Percentiles rank a stretch among this genome's conserved stretches.
These are phyloP conservation scores for Amanita rubescens DNA, from an alignment of 768 basidiomycete genomes.

Conservation along the genomic window DNA sequence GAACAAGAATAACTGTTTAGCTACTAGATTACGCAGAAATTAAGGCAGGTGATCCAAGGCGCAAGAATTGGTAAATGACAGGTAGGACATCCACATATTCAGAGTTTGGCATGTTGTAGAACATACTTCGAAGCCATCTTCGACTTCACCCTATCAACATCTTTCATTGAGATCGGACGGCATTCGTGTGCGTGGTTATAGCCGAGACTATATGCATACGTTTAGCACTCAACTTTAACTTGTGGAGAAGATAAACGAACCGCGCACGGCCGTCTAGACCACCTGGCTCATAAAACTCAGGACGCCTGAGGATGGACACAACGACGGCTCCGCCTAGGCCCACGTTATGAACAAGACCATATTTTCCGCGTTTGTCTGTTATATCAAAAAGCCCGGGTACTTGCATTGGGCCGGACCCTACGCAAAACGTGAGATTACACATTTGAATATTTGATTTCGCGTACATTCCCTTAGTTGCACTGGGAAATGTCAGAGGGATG, in stretches of 20 bases:
- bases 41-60: no score
- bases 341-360: constrained; percentile 76
- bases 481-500: constrained; percentile 15
- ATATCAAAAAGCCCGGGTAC: constrained; percentile 59
- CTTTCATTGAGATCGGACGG: constrained; percentile 49
- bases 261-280: constrained; percentile 61
- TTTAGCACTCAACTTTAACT: not conserved
- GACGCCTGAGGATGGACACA: constrained; percentile 66
- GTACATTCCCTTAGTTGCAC: constrained; percentile 73
- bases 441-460: constrained; percentile 4
- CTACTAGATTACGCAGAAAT: no score
- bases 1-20: no score
- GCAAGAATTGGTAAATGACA: no score
- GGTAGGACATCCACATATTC: constrained; percentile 2
- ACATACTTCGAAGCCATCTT: constrained; percentile 48
- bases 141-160: constrained; percentile 74
- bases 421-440: not conserved
- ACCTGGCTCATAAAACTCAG: constrained; percentile 66
- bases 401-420: constrained; percentile 85
- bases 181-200: constrained; percentile 76
- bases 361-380: constrained; percentile 64
- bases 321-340: constrained; percentile 79
- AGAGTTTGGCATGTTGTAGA: constrained; percentile 41
- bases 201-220: constrained; percentile 43
- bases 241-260: constrained; percentile 16